These are phyloP conservation scores for Rhododendron ovatum DNA, from an alignment of 148 eudicot genomes.

Conservation along the genomic window DNA sequence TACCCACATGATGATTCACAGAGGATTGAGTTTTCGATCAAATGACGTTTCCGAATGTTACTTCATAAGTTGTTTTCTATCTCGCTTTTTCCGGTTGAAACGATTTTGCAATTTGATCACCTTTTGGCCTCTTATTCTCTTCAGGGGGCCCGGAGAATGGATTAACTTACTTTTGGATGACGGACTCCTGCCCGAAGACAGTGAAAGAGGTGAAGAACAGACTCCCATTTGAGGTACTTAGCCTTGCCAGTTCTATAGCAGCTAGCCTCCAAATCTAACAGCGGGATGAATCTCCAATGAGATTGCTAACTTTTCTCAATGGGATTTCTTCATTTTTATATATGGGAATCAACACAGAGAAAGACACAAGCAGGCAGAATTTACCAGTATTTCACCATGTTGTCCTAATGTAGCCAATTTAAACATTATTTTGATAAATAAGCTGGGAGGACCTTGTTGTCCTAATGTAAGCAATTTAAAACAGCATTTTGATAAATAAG, in stretches of 20 bases:
- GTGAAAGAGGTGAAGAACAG: slow-evolving; percentile 74
- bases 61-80: neutral
- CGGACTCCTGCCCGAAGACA: slow-evolving; percentile 86
- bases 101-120: neutral
- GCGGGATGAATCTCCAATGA: neutral
- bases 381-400: neutral
- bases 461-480: neutral
- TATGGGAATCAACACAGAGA: neutral
- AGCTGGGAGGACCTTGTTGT: neutral
- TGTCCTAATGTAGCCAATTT: neutral
- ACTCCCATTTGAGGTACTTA: slow-evolving; percentile 83
- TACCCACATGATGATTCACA: neutral
- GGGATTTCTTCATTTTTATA: neutral
- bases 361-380: neutral
- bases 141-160: slow-evolving; percentile 72
- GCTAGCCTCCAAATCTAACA: slow-evolving; percentile 66
- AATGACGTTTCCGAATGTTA: neutral
- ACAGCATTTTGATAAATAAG: neutral
- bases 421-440: neutral
- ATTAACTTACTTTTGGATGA: slow-evolving; percentile 86
- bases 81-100: neutral
- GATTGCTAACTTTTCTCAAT: neutral
- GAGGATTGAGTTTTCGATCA: neutral
- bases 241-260: slow-evolving; percentile 79
- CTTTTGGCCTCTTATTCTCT: neutral